phyloP scores from a whole-genome alignment of 1,284 basidiomycete species.

The Heterobasidion parviporum region DNA sequence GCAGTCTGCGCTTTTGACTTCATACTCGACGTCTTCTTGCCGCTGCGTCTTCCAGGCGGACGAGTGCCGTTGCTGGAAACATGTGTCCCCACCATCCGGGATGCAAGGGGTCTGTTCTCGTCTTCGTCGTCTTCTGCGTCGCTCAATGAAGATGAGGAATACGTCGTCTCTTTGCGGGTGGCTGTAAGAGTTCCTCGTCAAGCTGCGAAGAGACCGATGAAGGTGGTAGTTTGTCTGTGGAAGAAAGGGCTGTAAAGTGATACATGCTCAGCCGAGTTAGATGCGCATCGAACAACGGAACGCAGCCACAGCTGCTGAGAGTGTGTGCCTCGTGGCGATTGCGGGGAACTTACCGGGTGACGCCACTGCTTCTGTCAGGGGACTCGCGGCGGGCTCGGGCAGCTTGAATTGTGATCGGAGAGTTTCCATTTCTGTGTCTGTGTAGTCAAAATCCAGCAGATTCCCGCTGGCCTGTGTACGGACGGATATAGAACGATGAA shows the following conservation, averaged over 20 bases:
- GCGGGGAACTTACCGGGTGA: constrained; percentile 24
- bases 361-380: constrained; percentile 21
- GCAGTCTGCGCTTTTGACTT: constrained; percentile 53
- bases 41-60: constrained; percentile 31
- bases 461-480: constrained; percentile 57
- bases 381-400: constrained; percentile 37
- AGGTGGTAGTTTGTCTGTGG: constrained; percentile 26
- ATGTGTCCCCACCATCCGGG: constrained; percentile 25
- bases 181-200: constrained; percentile 23
- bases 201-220: constrained; percentile 51
- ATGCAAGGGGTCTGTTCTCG: constrained; percentile 51
- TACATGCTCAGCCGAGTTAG: neutral
- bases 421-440: constrained; percentile 60
- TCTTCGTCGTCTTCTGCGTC: constrained; percentile 30
- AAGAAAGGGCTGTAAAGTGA: constrained; percentile 19
- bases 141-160: constrained; percentile 14
- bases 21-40: constrained; percentile 49
- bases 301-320: constrained; percentile 9
- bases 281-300: neutral
- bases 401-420: constrained; percentile 67
- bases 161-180: constrained; percentile 24
- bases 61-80: constrained; percentile 6
- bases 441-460: constrained; percentile 73
- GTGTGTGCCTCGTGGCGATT: constrained; percentile 14
- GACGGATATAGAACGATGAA: neutral